Conservation (phyloP, 208 protist genomes). For the Angomonas ambiguus region DNA sequence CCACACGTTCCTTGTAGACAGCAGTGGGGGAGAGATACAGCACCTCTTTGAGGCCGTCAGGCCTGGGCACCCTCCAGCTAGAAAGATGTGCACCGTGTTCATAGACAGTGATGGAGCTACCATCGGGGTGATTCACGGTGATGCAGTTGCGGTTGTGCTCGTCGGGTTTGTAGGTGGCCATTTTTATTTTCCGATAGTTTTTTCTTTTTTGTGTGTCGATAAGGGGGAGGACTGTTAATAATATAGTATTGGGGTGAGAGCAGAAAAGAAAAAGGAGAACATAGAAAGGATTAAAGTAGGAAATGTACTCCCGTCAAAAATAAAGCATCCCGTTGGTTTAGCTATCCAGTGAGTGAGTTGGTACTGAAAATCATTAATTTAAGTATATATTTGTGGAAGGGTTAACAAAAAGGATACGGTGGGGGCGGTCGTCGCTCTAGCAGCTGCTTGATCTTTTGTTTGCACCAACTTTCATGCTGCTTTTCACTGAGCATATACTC, state of each 20-base stretch:
- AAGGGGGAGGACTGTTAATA: neutral
- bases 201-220: conserved; percentile 14
- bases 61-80: conserved; percentile 59
- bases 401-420: conserved; percentile 76
- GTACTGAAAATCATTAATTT: neutral
- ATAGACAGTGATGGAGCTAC: conserved; percentile 73
- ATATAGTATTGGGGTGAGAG: neutral
- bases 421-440: conserved; percentile 74
- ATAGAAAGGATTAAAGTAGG: neutral
- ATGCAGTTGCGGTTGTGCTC: conserved; percentile 27
- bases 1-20: conserved; percentile 54
- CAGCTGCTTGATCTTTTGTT: conserved; percentile 80
- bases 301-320: too few relatives aligned
- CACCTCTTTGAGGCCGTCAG: conserved; percentile 34
- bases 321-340: too few relatives aligned
- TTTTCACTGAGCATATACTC: conserved; percentile 79
- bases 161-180: conserved; percentile 35
- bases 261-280: neutral
- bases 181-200: conserved; percentile 7
- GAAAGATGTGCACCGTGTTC: conserved; percentile 85
- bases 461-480: conserved; percentile 88
- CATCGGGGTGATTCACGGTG: conserved; percentile 43
- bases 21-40: conserved; percentile 81
- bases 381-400: neutral
- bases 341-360: too few relatives aligned